These are phyloP conservation scores for Paecilomyces dactylethromorphus DNA, from an alignment of 2,329 filamentous ascomycete species.

Conservation along the genomic window DNA sequence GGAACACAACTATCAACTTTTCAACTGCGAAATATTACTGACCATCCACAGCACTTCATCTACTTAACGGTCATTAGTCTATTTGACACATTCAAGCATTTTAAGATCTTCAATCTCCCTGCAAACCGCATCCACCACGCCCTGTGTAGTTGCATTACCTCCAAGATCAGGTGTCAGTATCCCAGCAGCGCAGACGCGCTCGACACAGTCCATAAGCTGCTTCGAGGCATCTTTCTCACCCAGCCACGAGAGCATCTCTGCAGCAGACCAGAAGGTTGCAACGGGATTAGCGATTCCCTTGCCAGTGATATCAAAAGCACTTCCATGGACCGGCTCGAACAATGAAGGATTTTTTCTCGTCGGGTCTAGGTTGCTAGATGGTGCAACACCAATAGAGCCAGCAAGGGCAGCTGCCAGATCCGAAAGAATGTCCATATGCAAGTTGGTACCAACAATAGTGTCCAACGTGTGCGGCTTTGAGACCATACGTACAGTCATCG, in stretches of 20 bases:
- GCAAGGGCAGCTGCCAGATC: slow-evolving; percentile 59
- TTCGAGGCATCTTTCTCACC: slow-evolving; percentile 49
- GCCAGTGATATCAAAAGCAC: slow-evolving; percentile 52
- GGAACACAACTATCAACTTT: too few species aligned
- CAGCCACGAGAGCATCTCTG: slow-evolving; percentile 55
- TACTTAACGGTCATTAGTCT: not conserved
- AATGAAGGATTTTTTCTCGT: slow-evolving; percentile 48
- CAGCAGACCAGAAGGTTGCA: slow-evolving; percentile 58
- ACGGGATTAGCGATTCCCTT: slow-evolving; percentile 53
- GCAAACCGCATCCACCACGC: slow-evolving; percentile 47
- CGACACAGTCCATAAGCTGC: slow-evolving; percentile 48
- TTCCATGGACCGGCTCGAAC: slow-evolving; percentile 53
- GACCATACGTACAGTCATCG: slow-evolving; percentile 61
- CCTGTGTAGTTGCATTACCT: slow-evolving; percentile 45
- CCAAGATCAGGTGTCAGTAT: slow-evolving; percentile 51
- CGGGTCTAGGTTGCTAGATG: slow-evolving; percentile 57
- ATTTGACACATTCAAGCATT: not conserved
- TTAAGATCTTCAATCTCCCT: not conserved
- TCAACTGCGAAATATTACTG: not conserved
- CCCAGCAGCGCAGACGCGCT: slow-evolving; percentile 46
- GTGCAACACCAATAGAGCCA: slow-evolving; percentile 60
- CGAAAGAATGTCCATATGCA: slow-evolving; percentile 56
- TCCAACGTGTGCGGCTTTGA: slow-evolving; percentile 54
- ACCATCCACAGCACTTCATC: not conserved
- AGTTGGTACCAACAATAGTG: slow-evolving; percentile 58